These are phyloP conservation scores for Calonectria montana DNA, from an alignment of 2,329 filamentous ascomycete genomes.

Conservation along the genomic window DNA sequence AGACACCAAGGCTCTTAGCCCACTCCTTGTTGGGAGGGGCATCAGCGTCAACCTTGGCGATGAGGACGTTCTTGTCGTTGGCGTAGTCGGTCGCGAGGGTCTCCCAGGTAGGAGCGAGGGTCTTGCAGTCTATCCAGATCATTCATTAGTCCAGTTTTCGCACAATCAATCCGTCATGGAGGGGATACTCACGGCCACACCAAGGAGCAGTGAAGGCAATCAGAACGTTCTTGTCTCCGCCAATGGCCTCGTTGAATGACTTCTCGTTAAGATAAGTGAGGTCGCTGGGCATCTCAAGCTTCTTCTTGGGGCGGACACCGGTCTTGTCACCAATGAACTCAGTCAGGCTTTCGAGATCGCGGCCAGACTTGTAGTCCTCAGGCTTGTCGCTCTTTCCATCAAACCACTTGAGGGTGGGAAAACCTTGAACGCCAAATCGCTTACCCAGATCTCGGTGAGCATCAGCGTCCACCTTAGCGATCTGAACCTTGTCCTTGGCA, in stretches of 20 bases:
- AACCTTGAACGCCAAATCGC: conserved; percentile 90
- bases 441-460: conserved; percentile 86
- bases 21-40: conserved; percentile 84
- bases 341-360: conserved; percentile 87
- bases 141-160: conserved; percentile 18
- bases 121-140: conserved; percentile 86
- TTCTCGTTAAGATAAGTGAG: conserved; percentile 85
- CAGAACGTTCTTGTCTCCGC: conserved; percentile 87
- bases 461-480: conserved; percentile 97
- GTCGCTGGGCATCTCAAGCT: conserved; percentile 77
- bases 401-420: conserved; percentile 98
- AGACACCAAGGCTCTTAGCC: conserved; percentile 80
- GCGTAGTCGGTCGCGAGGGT: conserved; percentile 84
- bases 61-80: conserved; percentile 80
- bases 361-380: conserved; percentile 84
- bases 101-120: conserved; percentile 90
- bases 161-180: background rate
- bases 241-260: conserved; percentile 81
- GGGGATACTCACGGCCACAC: conserved; percentile 87
- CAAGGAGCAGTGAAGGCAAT: conserved; percentile 98
- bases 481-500: conserved; percentile 78
- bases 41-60: conserved; percentile 97
- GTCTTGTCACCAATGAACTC: conserved; percentile 90
- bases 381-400: conserved; percentile 93
- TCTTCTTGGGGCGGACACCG: conserved; percentile 82